Percentiles rank a stretch among this genome's conserved stretches.
These are phyloP conservation scores for Trichophyton simii DNA, from an alignment of 2,329 filamentous ascomycete species.

Conservation along the genomic window DNA sequence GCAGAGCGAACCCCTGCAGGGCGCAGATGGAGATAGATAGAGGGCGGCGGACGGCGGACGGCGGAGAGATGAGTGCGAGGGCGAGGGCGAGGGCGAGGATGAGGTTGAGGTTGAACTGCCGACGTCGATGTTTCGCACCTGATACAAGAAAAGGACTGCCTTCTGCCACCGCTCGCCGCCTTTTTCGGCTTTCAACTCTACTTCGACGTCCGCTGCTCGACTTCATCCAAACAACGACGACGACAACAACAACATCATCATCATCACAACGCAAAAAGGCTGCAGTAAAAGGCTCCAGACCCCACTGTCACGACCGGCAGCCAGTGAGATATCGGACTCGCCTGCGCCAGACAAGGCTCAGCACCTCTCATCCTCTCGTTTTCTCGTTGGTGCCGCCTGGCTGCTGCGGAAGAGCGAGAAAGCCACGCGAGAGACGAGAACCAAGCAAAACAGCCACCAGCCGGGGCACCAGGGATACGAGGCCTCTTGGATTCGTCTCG, in stretches of 20 bases:
- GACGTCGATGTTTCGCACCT: not conserved
- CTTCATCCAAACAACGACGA: not conserved
- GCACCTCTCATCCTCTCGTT: not conserved
- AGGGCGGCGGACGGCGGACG: not conserved
- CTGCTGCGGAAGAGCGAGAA: not conserved
- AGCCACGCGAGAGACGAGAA: not conserved
- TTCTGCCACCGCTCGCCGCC: not conserved
- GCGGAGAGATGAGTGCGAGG: not conserved
- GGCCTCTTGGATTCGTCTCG: not conserved
- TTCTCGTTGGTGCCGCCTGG: not conserved
- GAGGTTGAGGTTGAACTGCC: not conserved
- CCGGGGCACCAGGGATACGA: not conserved
- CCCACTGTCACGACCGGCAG: not conserved
- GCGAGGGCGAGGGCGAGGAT: too few relatives aligned
- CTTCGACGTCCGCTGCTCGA: not conserved
- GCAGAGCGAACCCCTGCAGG: not conserved
- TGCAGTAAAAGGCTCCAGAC: not conserved
- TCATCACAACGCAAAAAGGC: too few relatives aligned
- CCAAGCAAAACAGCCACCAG: slow-evolving; percentile 2
- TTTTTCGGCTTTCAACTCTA: not conserved
- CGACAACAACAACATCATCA: not conserved
- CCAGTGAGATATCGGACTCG: not conserved
- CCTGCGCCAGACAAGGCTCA: not conserved
- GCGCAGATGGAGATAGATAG: not conserved
- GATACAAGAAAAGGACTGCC: not conserved